Evolutionary conservation across 768 basidiomycete species (phyloP).

Genomic region (Phylloporus scabripes): DNA sequence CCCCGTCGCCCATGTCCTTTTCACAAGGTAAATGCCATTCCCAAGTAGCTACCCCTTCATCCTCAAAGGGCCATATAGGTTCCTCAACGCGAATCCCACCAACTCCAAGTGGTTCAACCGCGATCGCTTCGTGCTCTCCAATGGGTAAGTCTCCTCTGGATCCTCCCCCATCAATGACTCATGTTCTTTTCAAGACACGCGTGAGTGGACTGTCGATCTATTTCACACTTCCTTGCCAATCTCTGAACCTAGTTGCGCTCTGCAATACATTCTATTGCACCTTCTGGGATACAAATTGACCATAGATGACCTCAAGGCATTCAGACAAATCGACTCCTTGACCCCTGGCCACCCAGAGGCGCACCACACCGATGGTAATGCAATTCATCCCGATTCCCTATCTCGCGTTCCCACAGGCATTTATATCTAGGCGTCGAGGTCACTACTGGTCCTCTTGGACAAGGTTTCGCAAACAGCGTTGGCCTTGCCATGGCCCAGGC

Average conservation of each 20-base stretch:
- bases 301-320: slow-evolving; percentile 86
- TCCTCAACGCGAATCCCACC: slow-evolving; percentile 85
- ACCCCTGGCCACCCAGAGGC: slow-evolving; percentile 93
- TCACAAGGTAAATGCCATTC: slow-evolving; percentile 49
- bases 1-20: slow-evolving; percentile 74
- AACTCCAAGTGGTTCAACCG: slow-evolving; percentile 93
- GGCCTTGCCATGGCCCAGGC: slow-evolving; percentile 92
- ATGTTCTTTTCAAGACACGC: slow-evolving; percentile 51
- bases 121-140: slow-evolving; percentile 95
- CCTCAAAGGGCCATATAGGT: slow-evolving; percentile 37
- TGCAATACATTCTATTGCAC: slow-evolving; percentile 90
- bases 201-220: slow-evolving; percentile 38
- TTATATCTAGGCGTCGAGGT: slow-evolving; percentile 63
- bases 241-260: slow-evolving; percentile 61
- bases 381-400: neutral
- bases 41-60: neutral
- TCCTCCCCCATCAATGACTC: slow-evolving; percentile 1
- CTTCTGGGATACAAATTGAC: slow-evolving; percentile 89
- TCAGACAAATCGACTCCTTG: slow-evolving; percentile 85
- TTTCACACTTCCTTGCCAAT: slow-evolving; percentile 1
- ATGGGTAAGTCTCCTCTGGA: slow-evolving; percentile 53
- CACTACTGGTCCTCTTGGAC: slow-evolving; percentile 94
- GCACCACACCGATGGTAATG: slow-evolving; percentile 56
- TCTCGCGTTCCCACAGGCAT: slow-evolving; percentile 5
- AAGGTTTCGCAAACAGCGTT: slow-evolving; percentile 90